Conservation (phyloP, 2,329 filamentous ascomycete species). For the Penicillium capsulatum region DNA sequence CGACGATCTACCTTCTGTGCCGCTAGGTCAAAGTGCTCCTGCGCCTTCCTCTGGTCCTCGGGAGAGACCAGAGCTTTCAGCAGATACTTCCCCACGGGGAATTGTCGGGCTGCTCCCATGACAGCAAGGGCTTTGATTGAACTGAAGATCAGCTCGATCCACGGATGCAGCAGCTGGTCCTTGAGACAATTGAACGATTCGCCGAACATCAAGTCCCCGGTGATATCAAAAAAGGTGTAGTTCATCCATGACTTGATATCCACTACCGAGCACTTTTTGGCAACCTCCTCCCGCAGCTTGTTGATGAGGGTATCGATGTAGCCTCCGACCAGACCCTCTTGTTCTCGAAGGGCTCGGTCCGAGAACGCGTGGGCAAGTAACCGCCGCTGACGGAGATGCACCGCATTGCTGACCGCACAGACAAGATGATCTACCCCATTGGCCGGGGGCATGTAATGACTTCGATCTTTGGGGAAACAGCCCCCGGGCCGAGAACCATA, state of each 20-base stretch:
- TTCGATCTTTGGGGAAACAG: constrained; percentile 21
- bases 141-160: constrained; percentile 37
- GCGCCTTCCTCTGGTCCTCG: constrained; percentile 9
- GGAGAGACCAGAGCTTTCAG: constrained; percentile 12
- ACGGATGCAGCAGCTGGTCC: constrained; percentile 36
- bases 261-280: constrained; percentile 2
- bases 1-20: constrained; percentile 21
- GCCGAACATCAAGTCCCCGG: constrained; percentile 39
- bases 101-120: constrained; percentile 17
- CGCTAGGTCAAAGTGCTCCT: constrained; percentile 21
- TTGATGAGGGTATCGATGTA: constrained; percentile 28
- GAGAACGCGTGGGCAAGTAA: constrained; percentile 30
- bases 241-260: constrained; percentile 35
- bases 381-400: constrained; percentile 17
- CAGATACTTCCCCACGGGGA: constrained; percentile 11
- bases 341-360: constrained; percentile 27
- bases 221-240: constrained; percentile 39
- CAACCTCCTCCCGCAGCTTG: constrained; percentile 14
- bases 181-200: constrained; percentile 40
- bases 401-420: constrained; percentile 16
- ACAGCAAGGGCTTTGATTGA: constrained; percentile 23
- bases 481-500: constrained; percentile 25
- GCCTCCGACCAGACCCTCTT: constrained; percentile 24
- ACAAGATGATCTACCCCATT: constrained; percentile 35
- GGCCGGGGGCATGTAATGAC: constrained; percentile 24